Evolutionary conservation across 345 rosid species (phyloP), one percentile per base, ranked within the genome.

Genomic region (Excoecaria cochinchinensis): DNA sequence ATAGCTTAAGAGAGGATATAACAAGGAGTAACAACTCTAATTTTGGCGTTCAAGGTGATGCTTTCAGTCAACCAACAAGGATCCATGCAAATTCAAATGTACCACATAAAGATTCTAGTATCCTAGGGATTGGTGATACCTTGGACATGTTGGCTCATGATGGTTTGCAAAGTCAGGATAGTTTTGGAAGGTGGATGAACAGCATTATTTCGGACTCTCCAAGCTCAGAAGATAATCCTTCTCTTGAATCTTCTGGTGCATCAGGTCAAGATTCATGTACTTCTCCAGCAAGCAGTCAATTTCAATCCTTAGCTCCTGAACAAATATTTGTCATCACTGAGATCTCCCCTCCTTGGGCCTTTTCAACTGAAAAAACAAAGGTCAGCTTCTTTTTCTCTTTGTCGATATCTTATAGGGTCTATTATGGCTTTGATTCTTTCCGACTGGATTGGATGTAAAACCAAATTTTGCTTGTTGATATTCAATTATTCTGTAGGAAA

Each of bases 181-280:
- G 92, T 86, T 89, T 91, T 81, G 92, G 97, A 74, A 86, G 78
- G 82, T 95, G 98, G 99, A 86, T 93, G 80, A 82, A 86, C 82
- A 79, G 66, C 58, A 74, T 90, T 61, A 80, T 89, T 66, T 74
- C 85, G 6, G 88, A 88, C 71, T 80, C 96, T 67, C 84, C 87
- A 5, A 82, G 78, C 56, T 82, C 91, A 42, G 68, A 80, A 67
- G 87, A 85, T 78, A 89, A 81, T 72, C 81, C 87, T 52, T 69
- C 67, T 68, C 83, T 77, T 71, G 85, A 84, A 60, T 70, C 93
- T 76, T 78, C 89, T 62, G 67, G 80, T 82, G 73, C 92, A 58
- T 77, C 88, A 59, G 76, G 77, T 63, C 77, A 77, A 72, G 82
- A 84, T 76, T 74, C 83, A 46, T 61, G 76, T 78, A 75, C 88